Evolutionary conservation across 768 basidiomycete genomes (phyloP), one percentile per base, ranked within the genome.

Genomic region (Pleurotus pulmonarius): DNA sequence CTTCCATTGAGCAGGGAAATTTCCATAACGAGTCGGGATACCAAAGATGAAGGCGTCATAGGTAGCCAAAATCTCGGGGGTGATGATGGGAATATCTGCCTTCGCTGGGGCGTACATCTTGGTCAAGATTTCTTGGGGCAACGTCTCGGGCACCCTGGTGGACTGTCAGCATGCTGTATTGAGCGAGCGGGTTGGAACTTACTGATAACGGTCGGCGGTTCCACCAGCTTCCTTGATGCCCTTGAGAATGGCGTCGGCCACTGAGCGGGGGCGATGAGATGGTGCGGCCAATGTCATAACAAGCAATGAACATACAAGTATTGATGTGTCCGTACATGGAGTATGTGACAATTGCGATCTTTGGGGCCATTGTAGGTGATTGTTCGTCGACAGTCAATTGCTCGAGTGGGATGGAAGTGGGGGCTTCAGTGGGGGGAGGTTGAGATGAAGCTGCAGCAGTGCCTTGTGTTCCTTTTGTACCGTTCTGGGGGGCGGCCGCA

Each of bases 1-100:
- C 77, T 83, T 83, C 80, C 79, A 85, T 63, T 92, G 90, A 0
- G 77, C 86, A 37, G 89, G 82, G 64, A 87, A 82, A 64, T 83
- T 83, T n/a, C 90, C 90, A 69, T 79, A 94, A 61, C 90, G 83
- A 22, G 85, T 86, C 9, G 85, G 84, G 52, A 88, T 74, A 52
- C 88, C 90, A 53, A 89, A 74, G 57, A 92, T 59, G 76, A 83
- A 82, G 3, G 79, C 88, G 60, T 91, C 85, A 62, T 77, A 86
- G 0, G 72, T 40, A n/a, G 66, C 44, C 46, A 92, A 75, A 4
- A 78, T 71, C 2, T 71, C 66, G n/a, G 82, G 78, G 1, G 64
- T 70, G 61, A 88, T 69, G 58, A 86, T 61, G 2, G 86, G 86
- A 66, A 86, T 85, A 58, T 75, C 66, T 29, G 81, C 79, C 67